Percentiles rank a stretch among this genome's conserved stretches.
These are phyloP conservation scores for Rhizomucor pusillus DNA, from an alignment of 371 early-diverging fungal genomes.

Conservation along the genomic window DNA sequence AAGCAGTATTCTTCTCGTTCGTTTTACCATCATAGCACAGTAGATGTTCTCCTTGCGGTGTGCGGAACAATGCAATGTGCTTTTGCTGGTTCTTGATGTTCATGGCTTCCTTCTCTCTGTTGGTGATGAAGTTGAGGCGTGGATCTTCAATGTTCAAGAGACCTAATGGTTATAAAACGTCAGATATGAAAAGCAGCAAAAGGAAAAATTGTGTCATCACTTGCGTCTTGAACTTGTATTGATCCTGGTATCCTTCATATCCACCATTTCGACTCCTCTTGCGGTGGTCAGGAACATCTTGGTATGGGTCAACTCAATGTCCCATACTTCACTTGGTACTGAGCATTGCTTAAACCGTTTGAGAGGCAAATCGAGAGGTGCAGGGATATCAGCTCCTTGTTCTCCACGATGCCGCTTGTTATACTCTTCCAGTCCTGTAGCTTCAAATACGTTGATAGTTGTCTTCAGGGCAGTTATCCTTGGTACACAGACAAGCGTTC, in stretches of 20 bases:
- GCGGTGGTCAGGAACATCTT: constrained; percentile 32
- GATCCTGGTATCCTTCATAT: constrained; percentile 18
- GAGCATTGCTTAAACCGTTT: constrained; percentile 10
- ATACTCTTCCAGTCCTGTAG: constrained; percentile 12
- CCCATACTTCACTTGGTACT: constrained; percentile 41
- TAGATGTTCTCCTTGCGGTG: constrained; percentile 27
- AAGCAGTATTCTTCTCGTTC: neutral
- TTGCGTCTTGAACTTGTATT: neutral
- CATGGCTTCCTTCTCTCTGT: constrained; percentile 19
- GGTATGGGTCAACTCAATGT: constrained; percentile 32
- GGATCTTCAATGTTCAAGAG: constrained; percentile 36
- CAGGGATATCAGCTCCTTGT: neutral
- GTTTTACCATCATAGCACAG: constrained; percentile 41
- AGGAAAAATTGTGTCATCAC: neutral
- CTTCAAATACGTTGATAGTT: constrained; percentile 31
- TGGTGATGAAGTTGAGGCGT: constrained; percentile 28
- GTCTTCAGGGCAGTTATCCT: constrained; percentile 15
- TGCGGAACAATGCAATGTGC: constrained; percentile 28
- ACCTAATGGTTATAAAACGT: constrained; percentile 9
- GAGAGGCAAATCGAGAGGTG: constrained; percentile 8
- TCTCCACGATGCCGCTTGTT: constrained; percentile 3
- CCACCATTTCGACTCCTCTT: constrained; percentile 30
- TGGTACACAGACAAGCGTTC: constrained; percentile 34
- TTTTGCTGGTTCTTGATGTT: constrained; percentile 19
- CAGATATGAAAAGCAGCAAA: neutral